These are phyloP conservation scores for Coniophora puteana DNA, from an alignment of 1,284 basidiomycete genomes.

Conservation along the genomic window DNA sequence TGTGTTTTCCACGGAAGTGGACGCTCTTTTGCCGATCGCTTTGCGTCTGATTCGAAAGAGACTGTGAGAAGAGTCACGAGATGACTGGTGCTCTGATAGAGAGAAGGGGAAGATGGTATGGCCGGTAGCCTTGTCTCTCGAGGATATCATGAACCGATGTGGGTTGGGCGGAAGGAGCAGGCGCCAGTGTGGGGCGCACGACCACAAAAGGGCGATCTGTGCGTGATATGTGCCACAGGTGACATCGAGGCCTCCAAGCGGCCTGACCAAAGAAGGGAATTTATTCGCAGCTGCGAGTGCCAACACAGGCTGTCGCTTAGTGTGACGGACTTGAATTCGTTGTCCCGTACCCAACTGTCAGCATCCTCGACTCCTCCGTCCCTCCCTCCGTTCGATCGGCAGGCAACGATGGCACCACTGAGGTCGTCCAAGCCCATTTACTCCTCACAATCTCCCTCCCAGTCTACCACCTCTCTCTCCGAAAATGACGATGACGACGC, in stretches of 20 bases:
- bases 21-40: too few relatives aligned
- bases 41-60: too few relatives aligned
- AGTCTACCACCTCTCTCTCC: conserved; percentile 50
- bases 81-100: too few relatives aligned
- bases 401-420: conserved; percentile 14
- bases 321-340: not conserved
- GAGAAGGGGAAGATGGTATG: too few relatives aligned
- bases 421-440: conserved; percentile 42
- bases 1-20: too few relatives aligned
- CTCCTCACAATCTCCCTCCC: conserved; percentile 54
- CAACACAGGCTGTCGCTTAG: conserved; percentile 1
- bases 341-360: too few relatives aligned
- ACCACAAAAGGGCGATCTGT: too few relatives aligned
- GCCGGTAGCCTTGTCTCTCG: conserved; percentile 12
- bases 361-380: not conserved
- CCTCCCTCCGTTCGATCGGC: conserved; percentile 2
- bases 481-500: conserved; percentile 66
- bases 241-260: too few relatives aligned
- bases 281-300: conserved; percentile 2
- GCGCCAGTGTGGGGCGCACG: conserved; percentile 1
- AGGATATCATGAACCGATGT: conserved; percentile 15
- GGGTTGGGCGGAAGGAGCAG: conserved; percentile 1
- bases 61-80: too few relatives aligned
- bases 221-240: too few relatives aligned
- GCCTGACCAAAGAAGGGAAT: conserved; percentile 1